Evolutionary conservation across 805 yeast species (phyloP).

Genomic region (Metschnikowia lachancei): DNA sequence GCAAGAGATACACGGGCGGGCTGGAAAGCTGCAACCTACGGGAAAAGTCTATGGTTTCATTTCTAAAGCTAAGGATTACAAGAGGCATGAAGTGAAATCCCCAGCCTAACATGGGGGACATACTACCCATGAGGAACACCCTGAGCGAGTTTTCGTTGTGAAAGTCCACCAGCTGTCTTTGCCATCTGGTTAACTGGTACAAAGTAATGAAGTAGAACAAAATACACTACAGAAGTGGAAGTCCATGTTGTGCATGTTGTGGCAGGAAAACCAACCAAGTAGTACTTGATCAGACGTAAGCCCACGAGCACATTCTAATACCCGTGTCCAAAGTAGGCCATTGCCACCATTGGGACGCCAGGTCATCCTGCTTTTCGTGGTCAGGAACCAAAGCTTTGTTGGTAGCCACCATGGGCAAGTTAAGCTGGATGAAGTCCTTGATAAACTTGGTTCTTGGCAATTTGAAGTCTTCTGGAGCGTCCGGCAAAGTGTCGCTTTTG

Average conservation of each 20-base stretch:
- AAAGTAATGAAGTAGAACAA: slow-evolving; percentile 48
- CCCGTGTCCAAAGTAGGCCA: slow-evolving; percentile 75
- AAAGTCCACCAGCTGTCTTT: slow-evolving; percentile 66
- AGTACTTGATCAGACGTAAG: slow-evolving; percentile 53
- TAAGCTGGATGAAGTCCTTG: slow-evolving; percentile 67
- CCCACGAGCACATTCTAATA: slow-evolving; percentile 77
- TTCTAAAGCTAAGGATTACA: no score
- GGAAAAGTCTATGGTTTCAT: no score
- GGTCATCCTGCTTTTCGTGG: slow-evolving; percentile 62
- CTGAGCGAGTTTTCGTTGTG: slow-evolving; percentile 44
- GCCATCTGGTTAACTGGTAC: slow-evolving; percentile 53
- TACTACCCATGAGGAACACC: slow-evolving; percentile 64
- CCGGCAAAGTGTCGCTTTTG: slow-evolving; percentile 54
- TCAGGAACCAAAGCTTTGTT: slow-evolving; percentile 82
- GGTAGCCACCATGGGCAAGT: slow-evolving; percentile 79
- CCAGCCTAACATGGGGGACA: slow-evolving; percentile 90
- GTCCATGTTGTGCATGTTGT: slow-evolving; percentile 71
- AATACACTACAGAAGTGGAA: slow-evolving; percentile 58
- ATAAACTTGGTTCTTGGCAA: slow-evolving; percentile 60
- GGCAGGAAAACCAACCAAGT: slow-evolving; percentile 67
- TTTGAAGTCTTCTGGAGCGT: slow-evolving; percentile 57
- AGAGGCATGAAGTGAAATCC: slow-evolving; percentile 84
- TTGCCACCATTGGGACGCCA: slow-evolving; percentile 79
- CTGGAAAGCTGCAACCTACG: no score
- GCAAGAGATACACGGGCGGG: no score